Percentiles rank a stretch among this genome's conserved stretches.
Evolutionary conservation across 495 filamentous ascomycete genomes (phyloP).

Genomic region (Jackrogersella multiformis): DNA sequence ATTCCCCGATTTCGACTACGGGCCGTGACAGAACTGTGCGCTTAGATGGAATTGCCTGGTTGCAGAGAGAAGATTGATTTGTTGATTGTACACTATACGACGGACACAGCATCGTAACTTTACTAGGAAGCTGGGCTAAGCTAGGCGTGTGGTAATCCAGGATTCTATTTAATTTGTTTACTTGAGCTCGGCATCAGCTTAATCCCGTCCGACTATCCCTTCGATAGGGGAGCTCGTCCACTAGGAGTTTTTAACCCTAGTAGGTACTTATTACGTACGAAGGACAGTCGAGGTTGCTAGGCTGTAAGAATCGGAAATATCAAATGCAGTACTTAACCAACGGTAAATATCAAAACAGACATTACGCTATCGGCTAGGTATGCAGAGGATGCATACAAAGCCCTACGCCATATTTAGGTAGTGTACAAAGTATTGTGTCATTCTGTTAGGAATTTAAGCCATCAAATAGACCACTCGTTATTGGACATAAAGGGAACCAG

Average conservation of each 20-base stretch:
- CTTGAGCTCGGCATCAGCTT: neutral
- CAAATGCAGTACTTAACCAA: too few relatives aligned
- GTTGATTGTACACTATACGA: slow-evolving; percentile 32
- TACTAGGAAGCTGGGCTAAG: slow-evolving; percentile 17
- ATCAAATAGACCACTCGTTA: neutral
- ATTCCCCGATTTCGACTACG: too few relatives aligned
- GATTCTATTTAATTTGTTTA: slow-evolving; percentile 4
- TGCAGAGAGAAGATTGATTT: slow-evolving; percentile 19
- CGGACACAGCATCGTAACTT: slow-evolving; percentile 13
- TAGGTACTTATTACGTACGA: too few relatives aligned
- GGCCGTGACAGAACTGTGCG: neutral
- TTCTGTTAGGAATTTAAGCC: neutral
- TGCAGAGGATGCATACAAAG: too few relatives aligned
- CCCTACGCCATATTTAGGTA: too few relatives aligned
- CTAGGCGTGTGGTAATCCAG: slow-evolving; percentile 27
- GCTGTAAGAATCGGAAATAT: too few relatives aligned
- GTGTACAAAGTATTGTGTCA: neutral
- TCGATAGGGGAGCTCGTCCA: too few relatives aligned
- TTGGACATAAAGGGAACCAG: neutral
- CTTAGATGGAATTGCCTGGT: neutral
- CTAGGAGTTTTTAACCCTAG: too few relatives aligned
- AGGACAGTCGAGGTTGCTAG: too few relatives aligned
- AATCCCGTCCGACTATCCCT: too few relatives aligned
- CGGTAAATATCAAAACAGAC: too few relatives aligned
- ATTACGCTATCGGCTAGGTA: too few relatives aligned